Conservation (phyloP, 2,329 filamentous ascomycete genomes). For the Neonectria hederae region DNA sequence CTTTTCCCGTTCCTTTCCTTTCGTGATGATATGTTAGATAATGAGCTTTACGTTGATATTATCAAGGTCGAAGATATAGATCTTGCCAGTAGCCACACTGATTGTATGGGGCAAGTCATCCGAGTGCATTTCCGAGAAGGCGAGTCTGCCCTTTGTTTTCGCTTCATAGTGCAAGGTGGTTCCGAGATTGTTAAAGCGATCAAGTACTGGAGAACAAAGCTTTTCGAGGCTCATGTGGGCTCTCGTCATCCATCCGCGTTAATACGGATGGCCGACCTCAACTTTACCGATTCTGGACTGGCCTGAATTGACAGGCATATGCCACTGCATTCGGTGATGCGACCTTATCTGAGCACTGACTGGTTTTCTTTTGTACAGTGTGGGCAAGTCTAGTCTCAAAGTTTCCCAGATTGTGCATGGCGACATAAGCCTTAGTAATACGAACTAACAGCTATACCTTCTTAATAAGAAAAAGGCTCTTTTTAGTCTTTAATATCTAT, state of each 20-base stretch:
- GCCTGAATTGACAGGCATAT: no score
- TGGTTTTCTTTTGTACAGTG: no score
- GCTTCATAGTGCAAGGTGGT: not conserved
- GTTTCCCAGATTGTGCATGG: slow-evolving; percentile 7
- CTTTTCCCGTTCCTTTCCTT: not conserved
- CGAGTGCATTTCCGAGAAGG: not conserved
- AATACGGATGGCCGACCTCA: no score
- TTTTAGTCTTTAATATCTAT: not conserved
- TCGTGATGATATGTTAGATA: not conserved
- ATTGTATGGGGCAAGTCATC: not conserved
- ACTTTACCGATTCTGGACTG: no score
- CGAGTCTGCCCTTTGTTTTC: not conserved
- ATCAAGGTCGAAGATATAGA: not conserved
- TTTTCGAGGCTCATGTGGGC: not conserved
- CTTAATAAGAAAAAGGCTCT: slow-evolving; percentile 7
- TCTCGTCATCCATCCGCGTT: no score
- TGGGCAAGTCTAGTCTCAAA: slow-evolving; percentile 9
- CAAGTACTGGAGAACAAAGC: not conserved
- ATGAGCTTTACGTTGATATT: not conserved
- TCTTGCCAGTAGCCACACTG: not conserved
- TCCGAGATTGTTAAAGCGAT: not conserved
- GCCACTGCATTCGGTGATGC: no score
- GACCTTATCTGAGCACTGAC: no score
- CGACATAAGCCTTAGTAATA: slow-evolving; percentile 12
- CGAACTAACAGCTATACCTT: slow-evolving; percentile 11